Evolutionary conservation across 1,284 basidiomycete genomes (phyloP).

Genomic region (Rhodotorula sp.): DNA sequence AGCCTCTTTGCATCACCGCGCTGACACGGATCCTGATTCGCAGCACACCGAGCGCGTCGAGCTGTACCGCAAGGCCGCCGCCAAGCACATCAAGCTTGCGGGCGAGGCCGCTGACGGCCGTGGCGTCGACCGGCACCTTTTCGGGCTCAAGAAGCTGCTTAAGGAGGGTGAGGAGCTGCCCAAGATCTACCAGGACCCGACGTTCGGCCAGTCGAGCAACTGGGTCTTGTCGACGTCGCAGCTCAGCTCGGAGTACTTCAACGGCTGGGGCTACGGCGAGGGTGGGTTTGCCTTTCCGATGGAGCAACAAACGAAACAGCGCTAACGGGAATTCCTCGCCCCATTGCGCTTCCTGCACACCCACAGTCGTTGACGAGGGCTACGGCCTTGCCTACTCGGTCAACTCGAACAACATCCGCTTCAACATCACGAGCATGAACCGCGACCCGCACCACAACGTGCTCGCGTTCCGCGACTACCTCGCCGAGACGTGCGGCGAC

Average conservation of each 20-base stretch:
- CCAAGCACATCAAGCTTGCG: conserved; percentile 83
- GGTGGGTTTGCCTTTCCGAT: conserved; percentile 57
- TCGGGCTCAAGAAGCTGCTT: conserved; percentile 84
- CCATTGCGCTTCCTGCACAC: conserved; percentile 9
- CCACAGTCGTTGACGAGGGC: conserved; percentile 61
- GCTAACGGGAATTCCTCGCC: not conserved
- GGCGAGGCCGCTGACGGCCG: conserved; percentile 89
- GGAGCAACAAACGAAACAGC: too few species aligned
- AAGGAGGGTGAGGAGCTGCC: conserved; percentile 68
- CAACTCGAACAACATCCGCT: conserved; percentile 80
- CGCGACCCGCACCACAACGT: conserved; percentile 57
- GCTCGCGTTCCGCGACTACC: conserved; percentile 48
- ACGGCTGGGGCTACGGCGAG: conserved; percentile 98
- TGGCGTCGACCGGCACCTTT: conserved; percentile 94
- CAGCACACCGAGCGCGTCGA: conserved; percentile 62
- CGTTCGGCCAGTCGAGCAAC: conserved; percentile 70
- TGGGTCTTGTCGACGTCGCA: conserved; percentile 95
- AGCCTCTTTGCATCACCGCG: not conserved
- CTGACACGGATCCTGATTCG: not conserved
- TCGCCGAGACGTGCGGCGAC: conserved; percentile 51
- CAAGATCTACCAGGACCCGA: conserved; percentile 67
- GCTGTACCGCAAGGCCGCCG: conserved; percentile 75
- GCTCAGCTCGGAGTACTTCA: conserved; percentile 76
- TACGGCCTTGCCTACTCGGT: conserved; percentile 93
- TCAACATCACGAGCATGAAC: conserved; percentile 86